These are phyloP conservation scores for Marasmius sp. DNA, from an alignment of 1,284 basidiomycete genomes.

Conservation along the genomic window DNA sequence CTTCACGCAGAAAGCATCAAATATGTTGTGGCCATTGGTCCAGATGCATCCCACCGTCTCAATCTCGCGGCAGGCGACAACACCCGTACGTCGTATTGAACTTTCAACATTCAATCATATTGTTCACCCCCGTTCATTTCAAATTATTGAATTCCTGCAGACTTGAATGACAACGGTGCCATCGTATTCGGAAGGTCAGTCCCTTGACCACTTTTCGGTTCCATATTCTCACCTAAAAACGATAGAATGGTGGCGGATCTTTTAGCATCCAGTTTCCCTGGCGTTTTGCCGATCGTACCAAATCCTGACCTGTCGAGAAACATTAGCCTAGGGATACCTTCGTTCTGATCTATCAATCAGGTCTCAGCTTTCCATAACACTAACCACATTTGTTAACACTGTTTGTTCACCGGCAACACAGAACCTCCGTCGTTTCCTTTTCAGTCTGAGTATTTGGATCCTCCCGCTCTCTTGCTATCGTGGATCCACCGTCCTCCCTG, in stretches of 20 bases:
- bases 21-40: constrained; percentile 42
- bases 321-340: background rate
- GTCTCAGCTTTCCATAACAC: too few species aligned
- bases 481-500: too few species aligned
- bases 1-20: constrained; percentile 40
- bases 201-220: background rate
- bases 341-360: background rate
- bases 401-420: too few species aligned
- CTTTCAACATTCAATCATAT: constrained; percentile 1
- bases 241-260: constrained; percentile 5
- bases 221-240: background rate
- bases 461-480: too few species aligned
- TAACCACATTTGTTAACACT: too few species aligned
- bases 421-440: too few species aligned
- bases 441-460: too few species aligned
- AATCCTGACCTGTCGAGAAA: background rate
- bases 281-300: background rate
- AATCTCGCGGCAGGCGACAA: constrained; percentile 39
- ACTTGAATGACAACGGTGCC: constrained; percentile 34
- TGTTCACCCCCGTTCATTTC: background rate
- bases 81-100: constrained; percentile 30
- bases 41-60: constrained; percentile 38
- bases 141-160: constrained; percentile 14
- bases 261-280: background rate
- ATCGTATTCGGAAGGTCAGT: constrained; percentile 36